Conservation (phyloP, 345 rosid genomes). For the Arabidopsis arenosa region DNA sequence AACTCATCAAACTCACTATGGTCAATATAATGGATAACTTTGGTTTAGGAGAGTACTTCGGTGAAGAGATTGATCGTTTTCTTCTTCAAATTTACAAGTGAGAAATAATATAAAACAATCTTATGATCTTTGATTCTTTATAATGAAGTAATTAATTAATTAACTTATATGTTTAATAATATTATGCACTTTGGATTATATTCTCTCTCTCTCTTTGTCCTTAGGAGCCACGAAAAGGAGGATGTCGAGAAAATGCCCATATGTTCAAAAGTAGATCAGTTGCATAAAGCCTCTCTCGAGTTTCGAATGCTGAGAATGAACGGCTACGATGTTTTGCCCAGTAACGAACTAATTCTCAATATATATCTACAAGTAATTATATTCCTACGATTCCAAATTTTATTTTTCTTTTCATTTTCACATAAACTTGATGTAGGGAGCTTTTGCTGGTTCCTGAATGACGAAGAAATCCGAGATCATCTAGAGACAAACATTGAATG, state of each 20-base stretch:
- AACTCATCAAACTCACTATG: constrained; percentile 53
- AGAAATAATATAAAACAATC: neutral
- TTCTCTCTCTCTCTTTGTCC: neutral
- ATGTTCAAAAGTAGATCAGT: constrained; percentile 27
- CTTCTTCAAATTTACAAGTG: constrained; percentile 54
- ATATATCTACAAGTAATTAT: neutral
- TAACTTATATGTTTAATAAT: too few relatives aligned
- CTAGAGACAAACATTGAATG: constrained; percentile 41
- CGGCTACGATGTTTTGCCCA: constrained; percentile 55
- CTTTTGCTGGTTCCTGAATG: constrained; percentile 62
- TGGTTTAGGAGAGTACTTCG: constrained; percentile 60
- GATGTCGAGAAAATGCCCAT: constrained; percentile 20
- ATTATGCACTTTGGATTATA: neutral
- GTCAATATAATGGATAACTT: constrained; percentile 54
- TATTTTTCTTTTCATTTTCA: neutral
- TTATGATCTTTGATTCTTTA: neutral
- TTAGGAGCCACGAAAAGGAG: constrained; percentile 45
- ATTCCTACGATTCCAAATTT: neutral
- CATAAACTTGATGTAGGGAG: constrained; percentile 42
- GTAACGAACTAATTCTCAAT: constrained; percentile 39
- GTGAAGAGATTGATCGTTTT: constrained; percentile 48
- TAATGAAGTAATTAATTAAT: neutral
- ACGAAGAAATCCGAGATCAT: constrained; percentile 40
- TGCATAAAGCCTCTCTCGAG: constrained; percentile 58
- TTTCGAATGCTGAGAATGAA: constrained; percentile 58